phyloP scores from a whole-genome alignment of 805 yeast genomes.

The Barnettozyma vustinii region DNA sequence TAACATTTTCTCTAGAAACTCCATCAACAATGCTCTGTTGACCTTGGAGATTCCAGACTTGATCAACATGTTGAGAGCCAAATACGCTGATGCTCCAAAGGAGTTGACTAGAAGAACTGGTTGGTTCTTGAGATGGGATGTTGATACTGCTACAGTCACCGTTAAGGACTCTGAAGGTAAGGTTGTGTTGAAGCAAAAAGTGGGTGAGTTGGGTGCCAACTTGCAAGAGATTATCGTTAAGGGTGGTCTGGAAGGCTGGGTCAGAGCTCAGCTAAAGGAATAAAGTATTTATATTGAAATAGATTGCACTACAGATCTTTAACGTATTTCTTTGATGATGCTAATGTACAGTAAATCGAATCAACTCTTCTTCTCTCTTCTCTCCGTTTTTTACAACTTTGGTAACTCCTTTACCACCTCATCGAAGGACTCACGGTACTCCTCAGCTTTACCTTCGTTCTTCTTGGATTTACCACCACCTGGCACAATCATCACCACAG shows the following conservation, averaged over 20 bases:
- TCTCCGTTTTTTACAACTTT: conserved; percentile 12
- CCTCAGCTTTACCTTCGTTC: conserved; percentile 64
- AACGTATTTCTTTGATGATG: not conserved
- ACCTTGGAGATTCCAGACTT: conserved; percentile 91
- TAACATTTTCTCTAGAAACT: conserved; percentile 91
- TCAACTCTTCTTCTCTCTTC: not conserved
- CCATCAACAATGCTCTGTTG: conserved; percentile 91
- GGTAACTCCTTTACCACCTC: conserved; percentile 91
- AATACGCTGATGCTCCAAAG: conserved; percentile 45
- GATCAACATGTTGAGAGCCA: conserved; percentile 68
- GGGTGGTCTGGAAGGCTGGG: conserved; percentile 99
- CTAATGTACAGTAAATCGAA: conserved; percentile 5
- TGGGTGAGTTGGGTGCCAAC: conserved; percentile 92
- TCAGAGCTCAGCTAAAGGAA: conserved; percentile 55
- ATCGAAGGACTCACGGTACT: conserved; percentile 87
- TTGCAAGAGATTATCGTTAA: conserved; percentile 94
- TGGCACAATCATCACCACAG: conserved; percentile 95
- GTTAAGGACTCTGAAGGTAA: conserved; percentile 61
- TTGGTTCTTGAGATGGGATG: conserved; percentile 90
- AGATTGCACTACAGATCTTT: not conserved
- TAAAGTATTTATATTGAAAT: not conserved
- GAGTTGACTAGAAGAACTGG: conserved; percentile 94
- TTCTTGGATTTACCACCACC: conserved; percentile 86
- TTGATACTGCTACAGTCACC: conserved; percentile 72
- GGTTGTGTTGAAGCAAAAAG: conserved; percentile 73